Evolutionary conservation across 2,329 filamentous ascomycete species (phyloP), one percentile per base, ranked within the genome.

Genomic region (Monilinia fructicola): DNA sequence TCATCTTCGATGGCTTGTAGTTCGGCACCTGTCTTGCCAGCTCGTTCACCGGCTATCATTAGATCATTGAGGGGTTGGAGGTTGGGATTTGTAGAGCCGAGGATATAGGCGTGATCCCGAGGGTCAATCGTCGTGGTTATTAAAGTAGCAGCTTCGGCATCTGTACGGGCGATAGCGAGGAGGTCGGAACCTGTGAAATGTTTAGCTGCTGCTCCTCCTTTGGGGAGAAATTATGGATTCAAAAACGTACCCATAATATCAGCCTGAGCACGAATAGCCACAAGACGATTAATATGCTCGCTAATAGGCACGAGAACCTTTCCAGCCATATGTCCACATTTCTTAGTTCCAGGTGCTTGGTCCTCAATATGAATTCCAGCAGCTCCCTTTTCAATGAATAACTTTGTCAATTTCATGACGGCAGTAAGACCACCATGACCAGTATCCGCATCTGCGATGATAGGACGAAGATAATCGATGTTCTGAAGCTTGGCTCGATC

Each of bases 301-400:
- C 88, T 91, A 77, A 97, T 96, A 61, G 95, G 95, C 63, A 99
- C 95, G 68, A 99, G 84, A 54, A 98, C 95, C 82, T 98, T 98
- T 76, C 95, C 95, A 72, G 95, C 95, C 95, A 98, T 98, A 82
- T 98, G 95, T 70, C 95, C 95, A 79, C 95, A 99, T 86, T 99
- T 99, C 87, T 99, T 99, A 60, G 95, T 98, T 65, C 95, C 95
- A 3, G 95, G 94, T 4, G 95, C 94, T 81, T 98, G 95, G 78
- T 99, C 95, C 81, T 99, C 95, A 73, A 99, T 97, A 81, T 99
- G 95, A 76, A 99, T 97, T 72, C 95, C 95, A 53, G 95, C 95
- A 55, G 95, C 95, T 74, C 95, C 95, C 79, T 93, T 93, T 83
- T 99, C 95, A 71, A 98, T 82, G 79, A 99, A 98, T 67, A 98